Evolutionary conservation across 2,329 filamentous ascomycete genomes (phyloP), one percentile per base, ranked within the genome.

Genomic region (Penicillium sclerotigenum): DNA sequence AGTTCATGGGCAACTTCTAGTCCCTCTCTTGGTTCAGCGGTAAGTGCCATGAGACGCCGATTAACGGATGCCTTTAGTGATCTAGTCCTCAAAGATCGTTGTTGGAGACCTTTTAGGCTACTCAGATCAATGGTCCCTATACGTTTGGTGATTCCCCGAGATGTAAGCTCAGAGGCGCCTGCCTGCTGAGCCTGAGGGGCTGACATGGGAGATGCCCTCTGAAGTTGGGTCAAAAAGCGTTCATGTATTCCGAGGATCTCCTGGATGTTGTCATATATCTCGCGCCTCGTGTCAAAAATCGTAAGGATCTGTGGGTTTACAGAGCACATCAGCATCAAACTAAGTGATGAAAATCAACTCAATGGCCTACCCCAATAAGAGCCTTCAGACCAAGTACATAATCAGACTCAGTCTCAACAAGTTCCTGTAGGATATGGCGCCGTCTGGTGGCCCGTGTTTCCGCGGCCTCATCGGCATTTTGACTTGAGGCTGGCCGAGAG

Each of bases 331-430:
- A 54, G 59, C n/a, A 38, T 53, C n/a, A 49, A 47, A 40, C n/a
- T 3, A 16, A 26, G 33, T n/a, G 0, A 18, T 16, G 0, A 4
- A 7, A 34, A 34, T 28, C 5, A 8, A 16, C 16, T 34, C 2
- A 28, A 11, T 38, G 20, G 53, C 85, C 69, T 77, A 93, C 92
- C 74, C 95, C 91, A 70, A 89, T 88, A 57, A 97, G 79, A 62
- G 94, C 91, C 65, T 90, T 90, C 56, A 97, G 75, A 66, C 96
- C 93, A 16, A 87, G 85, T 65, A 97, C 87, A 70, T 97, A 97
- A 66, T 87, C 85, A 70, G 94, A 89, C 72, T 97, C 94, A 0
- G 92, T 96, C 54, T 77, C 83, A 58, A 97, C 85, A 48, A 97
- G 78, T 74, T 97, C 94, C 68, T 94, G 89, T 34, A 97, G 75